A percentile compares a stretch with the other conserved stretches of the same genome.
Conservation (phyloP, 106 monocot genomes). For the Vanilla planifolia region DNA sequence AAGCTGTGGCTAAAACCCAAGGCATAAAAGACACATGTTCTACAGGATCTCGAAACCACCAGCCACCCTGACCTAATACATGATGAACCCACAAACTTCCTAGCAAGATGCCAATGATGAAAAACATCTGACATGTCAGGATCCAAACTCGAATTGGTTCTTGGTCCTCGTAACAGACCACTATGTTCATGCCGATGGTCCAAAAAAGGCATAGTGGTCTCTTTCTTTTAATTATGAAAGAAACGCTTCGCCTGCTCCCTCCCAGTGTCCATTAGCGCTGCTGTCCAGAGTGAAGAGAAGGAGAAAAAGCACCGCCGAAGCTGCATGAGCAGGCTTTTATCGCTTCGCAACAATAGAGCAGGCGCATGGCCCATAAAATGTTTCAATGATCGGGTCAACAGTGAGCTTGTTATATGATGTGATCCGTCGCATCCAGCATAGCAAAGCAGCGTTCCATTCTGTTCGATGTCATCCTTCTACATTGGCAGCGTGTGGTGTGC, state of each 20-base stretch:
- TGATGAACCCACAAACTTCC: too few relatives aligned
- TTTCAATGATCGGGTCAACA: neutral
- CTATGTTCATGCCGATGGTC: neutral
- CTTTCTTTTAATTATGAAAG: slow-evolving; percentile 21
- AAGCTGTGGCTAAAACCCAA: too few relatives aligned
- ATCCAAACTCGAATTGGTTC: too few relatives aligned
- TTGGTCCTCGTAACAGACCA: neutral
- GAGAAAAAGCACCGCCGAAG: slow-evolving; percentile 21
- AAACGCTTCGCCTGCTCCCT: slow-evolving; percentile 19
- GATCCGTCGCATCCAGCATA: too few relatives aligned
- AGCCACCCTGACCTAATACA: too few relatives aligned
- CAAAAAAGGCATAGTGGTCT: slow-evolving; percentile 8
- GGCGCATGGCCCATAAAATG: neutral
- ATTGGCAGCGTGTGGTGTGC: slow-evolving; percentile 7
- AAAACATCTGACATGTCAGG: too few relatives aligned
- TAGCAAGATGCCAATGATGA: too few relatives aligned
- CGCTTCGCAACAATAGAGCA: neutral
- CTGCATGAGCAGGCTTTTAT: slow-evolving; percentile 9
- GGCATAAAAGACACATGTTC: too few relatives aligned
- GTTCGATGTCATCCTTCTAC: neutral
- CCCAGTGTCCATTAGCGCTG: slow-evolving; percentile 13
- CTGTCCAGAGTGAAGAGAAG: slow-evolving; percentile 33
- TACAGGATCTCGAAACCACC: too few relatives aligned
- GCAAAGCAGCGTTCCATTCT: slow-evolving; percentile 7
- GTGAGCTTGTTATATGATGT: neutral